Percentiles rank a stretch among this genome's conserved stretches.
These are phyloP conservation scores for Mallotus nudiflorus DNA, from an alignment of 345 rosid species.

Conservation along the genomic window DNA sequence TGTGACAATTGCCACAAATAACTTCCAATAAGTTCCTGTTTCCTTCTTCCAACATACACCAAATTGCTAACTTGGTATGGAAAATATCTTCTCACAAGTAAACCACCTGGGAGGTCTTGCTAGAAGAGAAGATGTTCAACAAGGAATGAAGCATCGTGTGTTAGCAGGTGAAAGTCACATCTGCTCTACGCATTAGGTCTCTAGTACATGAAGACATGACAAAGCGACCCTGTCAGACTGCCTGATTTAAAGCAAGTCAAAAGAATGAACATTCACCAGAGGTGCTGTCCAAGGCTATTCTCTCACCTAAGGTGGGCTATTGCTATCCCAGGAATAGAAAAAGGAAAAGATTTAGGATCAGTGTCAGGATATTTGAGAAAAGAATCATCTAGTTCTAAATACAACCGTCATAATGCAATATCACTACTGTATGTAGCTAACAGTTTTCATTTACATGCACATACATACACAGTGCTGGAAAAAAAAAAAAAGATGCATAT, in stretches of 20 bases:
- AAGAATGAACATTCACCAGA: conserved; percentile 1
- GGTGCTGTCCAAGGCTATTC: background rate
- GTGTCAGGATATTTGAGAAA: background rate
- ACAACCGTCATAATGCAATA: background rate
- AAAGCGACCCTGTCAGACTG: background rate
- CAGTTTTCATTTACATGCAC: background rate
- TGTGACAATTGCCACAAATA: no score
- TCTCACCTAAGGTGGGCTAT: background rate
- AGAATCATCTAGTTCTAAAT: background rate
- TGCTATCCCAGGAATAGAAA: background rate
- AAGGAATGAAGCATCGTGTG: background rate
- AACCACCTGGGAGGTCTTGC: background rate
- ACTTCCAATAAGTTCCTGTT: no score
- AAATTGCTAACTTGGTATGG: background rate
- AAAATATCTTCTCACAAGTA: background rate
- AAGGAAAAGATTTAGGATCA: background rate
- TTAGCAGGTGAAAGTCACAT: background rate
- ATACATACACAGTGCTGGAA: background rate
- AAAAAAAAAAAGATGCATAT: background rate
- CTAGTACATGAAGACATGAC: background rate
- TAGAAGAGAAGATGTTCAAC: background rate
- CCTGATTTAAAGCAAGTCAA: background rate
- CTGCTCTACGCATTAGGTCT: background rate
- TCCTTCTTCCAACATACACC: background rate
- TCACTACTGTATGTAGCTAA: background rate